Base-by-base conservation (phyloP, 176 grass and related monocot genomes). In the Melocanna baccifera region DNA sequence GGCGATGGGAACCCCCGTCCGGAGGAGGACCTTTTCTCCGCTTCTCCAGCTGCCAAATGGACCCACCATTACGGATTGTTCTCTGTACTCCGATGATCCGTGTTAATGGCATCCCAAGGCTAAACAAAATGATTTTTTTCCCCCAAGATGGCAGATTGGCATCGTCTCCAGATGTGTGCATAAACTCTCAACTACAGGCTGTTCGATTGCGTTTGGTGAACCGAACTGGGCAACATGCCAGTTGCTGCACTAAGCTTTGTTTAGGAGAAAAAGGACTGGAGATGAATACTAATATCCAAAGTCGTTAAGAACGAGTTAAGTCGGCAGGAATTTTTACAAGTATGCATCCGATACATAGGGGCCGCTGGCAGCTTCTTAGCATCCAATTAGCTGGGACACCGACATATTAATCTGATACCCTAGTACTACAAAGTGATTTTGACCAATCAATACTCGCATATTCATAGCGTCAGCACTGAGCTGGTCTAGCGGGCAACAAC, bases 31-130 rank as follows among this genome's bases (percentile, higher is more conserved):
- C 36, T 69, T 62, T 40, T 78, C 71, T 9, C n/a, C 13, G 20
- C 37, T 73, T 39, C 30, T n/a, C 71, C 65, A 90, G 79, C 73
- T 83, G 72, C 84, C 37, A 72, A 47, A 57, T 77, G 79, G n/a
- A n/a, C n/a, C n/a, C n/a, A n/a, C n/a, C n/a, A n/a, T 58, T 22
- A 73, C 11, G 46, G 18, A 57, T 34, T 47, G 19, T 39, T 30
- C 16, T 42, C 62, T 20, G 83, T 55, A 42, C 46, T 36, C 42
- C 18, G 30, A 72, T 64, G 26, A 63, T n/a, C 68, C 40, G 68
- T 66, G 65, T 41, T 30, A 12, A 50, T 72, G 65, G 5, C 53
- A 13, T 71, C 29, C 12, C 15, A 20, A 47, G 65, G n/a, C 5
- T 75, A 80, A 80, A 75, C 5, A 45, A 45, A 81, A 45, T 0